Conservation (phyloP, 2,329 filamentous ascomycete genomes). For the Pyricularia sp. region DNA sequence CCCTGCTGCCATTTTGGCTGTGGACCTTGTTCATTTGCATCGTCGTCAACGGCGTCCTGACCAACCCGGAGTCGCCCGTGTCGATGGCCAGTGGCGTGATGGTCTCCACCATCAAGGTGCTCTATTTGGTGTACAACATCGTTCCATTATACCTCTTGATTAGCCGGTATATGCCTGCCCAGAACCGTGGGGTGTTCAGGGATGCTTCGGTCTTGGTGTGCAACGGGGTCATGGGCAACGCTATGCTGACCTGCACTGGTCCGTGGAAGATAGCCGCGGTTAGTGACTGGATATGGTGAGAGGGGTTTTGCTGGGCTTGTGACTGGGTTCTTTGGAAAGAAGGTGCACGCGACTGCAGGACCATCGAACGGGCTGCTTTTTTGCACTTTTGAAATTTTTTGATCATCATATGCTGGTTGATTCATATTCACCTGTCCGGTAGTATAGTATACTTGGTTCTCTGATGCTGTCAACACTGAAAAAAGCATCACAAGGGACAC, state of each 20-base stretch:
- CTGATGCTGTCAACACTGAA: not conserved
- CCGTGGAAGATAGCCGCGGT: not conserved
- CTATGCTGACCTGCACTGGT: not conserved
- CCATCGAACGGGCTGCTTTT: not conserved
- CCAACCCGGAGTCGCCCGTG: not conserved
- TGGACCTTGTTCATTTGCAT: not conserved
- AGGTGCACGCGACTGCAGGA: not conserved
- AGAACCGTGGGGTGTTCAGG: not conserved
- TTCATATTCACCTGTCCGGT: not conserved
- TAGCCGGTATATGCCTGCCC: not conserved
- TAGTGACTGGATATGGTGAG: not conserved
- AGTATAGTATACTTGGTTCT: not conserved
- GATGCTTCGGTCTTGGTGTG: not conserved
- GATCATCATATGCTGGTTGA: too few relatives aligned
- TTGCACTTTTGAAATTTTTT: not conserved
- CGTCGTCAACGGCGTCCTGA: not conserved
- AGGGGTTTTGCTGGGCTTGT: not conserved
- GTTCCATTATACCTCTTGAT: not conserved
- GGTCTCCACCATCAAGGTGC: not conserved
- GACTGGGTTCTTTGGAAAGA: not conserved
- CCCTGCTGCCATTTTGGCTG: not conserved
- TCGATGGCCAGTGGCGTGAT: not conserved
- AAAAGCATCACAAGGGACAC: not conserved
- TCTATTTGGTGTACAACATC: not conserved
- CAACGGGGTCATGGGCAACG: not conserved